These are phyloP conservation scores for Toxicodendron radicans DNA, from an alignment of 345 rosid species.

Conservation along the genomic window DNA sequence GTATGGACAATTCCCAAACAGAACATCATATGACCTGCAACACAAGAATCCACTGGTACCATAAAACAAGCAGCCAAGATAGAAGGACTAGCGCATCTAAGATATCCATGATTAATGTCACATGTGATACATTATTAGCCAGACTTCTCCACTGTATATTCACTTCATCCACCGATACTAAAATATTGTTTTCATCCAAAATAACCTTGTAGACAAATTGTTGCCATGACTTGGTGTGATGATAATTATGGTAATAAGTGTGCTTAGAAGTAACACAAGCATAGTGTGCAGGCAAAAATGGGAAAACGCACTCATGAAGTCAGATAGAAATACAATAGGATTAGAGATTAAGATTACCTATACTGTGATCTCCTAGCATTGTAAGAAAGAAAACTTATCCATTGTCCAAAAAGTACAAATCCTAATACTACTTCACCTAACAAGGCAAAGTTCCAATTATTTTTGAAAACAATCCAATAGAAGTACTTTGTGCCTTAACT, in stretches of 20 bases:
- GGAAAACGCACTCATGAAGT: background rate
- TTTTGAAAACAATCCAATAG: background rate
- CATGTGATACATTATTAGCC: background rate
- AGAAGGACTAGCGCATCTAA: background rate
- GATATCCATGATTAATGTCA: background rate
- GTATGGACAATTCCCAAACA: conserved; percentile 75
- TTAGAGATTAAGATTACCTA: background rate
- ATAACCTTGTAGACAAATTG: background rate
- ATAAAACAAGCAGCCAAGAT: conserved; percentile 13
- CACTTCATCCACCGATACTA: background rate
- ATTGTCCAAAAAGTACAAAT: background rate
- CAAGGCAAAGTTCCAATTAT: background rate
- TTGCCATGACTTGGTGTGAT: background rate
- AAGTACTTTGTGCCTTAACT: background rate
- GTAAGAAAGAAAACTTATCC: background rate
- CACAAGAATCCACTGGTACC: conserved; percentile 4
- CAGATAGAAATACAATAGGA: background rate
- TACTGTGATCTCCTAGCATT: background rate
- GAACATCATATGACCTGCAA: conserved; percentile 75
- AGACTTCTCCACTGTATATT: background rate
- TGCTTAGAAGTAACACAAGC: background rate
- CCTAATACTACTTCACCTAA: background rate
- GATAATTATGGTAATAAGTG: background rate
- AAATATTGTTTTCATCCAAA: background rate
- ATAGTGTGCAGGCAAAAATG: background rate